phyloP scores from a whole-genome alignment of 2,329 filamentous ascomycete genomes.

The Aspergillus ochraceus region DNA sequence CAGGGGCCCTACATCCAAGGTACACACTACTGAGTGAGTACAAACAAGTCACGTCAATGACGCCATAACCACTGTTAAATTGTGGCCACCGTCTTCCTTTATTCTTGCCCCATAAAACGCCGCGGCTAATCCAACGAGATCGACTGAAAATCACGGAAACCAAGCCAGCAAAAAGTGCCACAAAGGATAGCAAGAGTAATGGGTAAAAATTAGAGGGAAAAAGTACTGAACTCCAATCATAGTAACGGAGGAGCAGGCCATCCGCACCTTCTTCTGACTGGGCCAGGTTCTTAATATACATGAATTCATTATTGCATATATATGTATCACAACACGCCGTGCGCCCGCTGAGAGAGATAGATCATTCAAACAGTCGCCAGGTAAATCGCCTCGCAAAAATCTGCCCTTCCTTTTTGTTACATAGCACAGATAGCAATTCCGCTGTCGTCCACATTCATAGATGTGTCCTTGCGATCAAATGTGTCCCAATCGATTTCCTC shows the following conservation, averaged over 20 bases:
- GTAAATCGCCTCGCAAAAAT: conserved; percentile 5
- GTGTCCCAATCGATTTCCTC: conserved; percentile 43
- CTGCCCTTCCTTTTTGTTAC: conserved; percentile 16
- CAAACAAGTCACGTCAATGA: too few species aligned
- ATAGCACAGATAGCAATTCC: conserved; percentile 29
- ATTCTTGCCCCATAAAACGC: conserved; percentile 10
- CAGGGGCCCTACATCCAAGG: too few species aligned
- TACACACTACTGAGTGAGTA: too few species aligned
- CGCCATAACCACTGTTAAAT: too few species aligned
- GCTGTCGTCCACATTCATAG: conserved; percentile 25
- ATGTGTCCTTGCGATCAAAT: conserved; percentile 31
- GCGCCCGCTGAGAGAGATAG: neutral
- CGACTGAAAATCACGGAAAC: neutral
- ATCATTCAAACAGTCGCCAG: conserved; percentile 1
- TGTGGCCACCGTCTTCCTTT: neutral
- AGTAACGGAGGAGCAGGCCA: neutral
- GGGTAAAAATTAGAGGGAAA: neutral
- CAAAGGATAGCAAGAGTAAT: neutral
- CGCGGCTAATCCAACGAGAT: conserved; percentile 12
- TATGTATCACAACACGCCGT: neutral
- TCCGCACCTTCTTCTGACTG: neutral
- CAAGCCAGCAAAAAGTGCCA: neutral
- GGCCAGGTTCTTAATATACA: neutral
- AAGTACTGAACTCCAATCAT: neutral
- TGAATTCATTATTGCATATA: neutral